A percentile compares a stretch with the other conserved stretches of the same genome.
Conservation (phyloP, 2,329 filamentous ascomycete genomes). For the Incumbomyces lentus region DNA sequence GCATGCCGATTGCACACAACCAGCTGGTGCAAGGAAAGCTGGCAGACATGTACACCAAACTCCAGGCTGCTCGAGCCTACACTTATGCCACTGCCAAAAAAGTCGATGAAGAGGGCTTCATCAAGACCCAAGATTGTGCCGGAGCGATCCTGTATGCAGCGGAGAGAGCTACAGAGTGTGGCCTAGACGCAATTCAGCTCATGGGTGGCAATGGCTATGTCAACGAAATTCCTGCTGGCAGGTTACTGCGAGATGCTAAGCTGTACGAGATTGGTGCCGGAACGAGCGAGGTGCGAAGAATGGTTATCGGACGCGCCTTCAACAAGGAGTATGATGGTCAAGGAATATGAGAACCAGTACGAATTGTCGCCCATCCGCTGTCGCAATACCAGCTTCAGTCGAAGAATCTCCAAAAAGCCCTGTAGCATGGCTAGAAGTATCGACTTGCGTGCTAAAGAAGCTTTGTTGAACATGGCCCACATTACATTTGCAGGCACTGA, state of each 20-base stretch:
- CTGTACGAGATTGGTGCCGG: conserved; percentile 96
- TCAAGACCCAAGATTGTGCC: conserved; percentile 85
- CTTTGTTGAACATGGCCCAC: too few species aligned
- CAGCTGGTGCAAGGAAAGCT: conserved; percentile 88
- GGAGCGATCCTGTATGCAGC: conserved; percentile 89
- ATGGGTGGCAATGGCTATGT: conserved; percentile 93
- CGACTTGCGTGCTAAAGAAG: too few species aligned
- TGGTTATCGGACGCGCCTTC: conserved; percentile 88
- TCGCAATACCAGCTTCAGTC: too few species aligned
- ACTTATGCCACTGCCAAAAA: conserved; percentile 72
- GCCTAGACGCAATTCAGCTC: conserved; percentile 80
- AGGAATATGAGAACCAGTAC: conserved; percentile 9
- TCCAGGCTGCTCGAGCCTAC: conserved; percentile 73
- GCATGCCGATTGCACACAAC: conserved; percentile 74
- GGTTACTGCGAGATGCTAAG: conserved; percentile 67
- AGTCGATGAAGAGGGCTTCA: conserved; percentile 64
- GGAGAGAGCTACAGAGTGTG: conserved; percentile 76
- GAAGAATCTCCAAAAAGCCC: too few species aligned
- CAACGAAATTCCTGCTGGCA: conserved; percentile 85
- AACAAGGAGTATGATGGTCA: conserved; percentile 64
- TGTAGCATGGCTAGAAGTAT: too few species aligned
- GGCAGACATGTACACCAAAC: conserved; percentile 95
- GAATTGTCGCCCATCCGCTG: too few species aligned
- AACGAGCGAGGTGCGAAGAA: conserved; percentile 83
- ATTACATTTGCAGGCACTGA: too few species aligned